Percentiles rank a stretch among this genome's conserved stretches.
These are phyloP conservation scores for Xerocomellus chrysenteron DNA, from an alignment of 768 basidiomycete genomes.

Conservation along the genomic window DNA sequence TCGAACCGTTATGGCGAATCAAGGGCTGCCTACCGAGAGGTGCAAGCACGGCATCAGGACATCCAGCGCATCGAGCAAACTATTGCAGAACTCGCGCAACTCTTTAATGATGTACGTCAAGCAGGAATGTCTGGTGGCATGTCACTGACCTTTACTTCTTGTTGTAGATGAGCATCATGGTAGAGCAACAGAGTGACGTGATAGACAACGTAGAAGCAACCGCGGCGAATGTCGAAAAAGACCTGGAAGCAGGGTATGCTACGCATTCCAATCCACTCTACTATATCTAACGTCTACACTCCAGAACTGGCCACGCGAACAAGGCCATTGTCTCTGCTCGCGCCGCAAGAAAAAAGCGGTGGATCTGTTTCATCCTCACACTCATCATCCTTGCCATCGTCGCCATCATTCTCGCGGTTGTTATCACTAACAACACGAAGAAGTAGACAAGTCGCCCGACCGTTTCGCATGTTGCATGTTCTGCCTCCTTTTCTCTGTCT, in stretches of 20 bases:
- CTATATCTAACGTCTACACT: conserved; percentile 1
- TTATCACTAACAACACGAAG: conserved; percentile 47
- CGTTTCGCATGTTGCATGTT: background rate
- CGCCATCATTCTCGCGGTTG: conserved; percentile 60
- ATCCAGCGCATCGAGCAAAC: conserved; percentile 95
- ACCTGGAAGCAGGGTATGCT: conserved; percentile 80
- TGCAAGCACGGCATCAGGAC: conserved; percentile 96
- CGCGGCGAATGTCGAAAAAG: conserved; percentile 72
- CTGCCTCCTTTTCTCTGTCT: background rate
- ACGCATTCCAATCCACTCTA: background rate
- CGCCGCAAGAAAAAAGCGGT: conserved; percentile 90
- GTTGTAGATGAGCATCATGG: conserved; percentile 85
- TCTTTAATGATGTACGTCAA: conserved; percentile 86
- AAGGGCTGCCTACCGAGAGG: conserved; percentile 88
- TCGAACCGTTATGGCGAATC: conserved; percentile 91
- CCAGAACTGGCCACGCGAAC: conserved; percentile 77
- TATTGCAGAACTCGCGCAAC: conserved; percentile 86
- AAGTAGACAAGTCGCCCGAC: conserved; percentile 24
- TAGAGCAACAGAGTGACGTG: conserved; percentile 91
- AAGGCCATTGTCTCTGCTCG: conserved; percentile 86
- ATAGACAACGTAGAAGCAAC: conserved; percentile 81
- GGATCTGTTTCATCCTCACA: conserved; percentile 88
- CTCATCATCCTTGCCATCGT: conserved; percentile 67
- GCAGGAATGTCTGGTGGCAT: background rate
- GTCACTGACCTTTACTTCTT: conserved; percentile 3